Conservation (phyloP, 2,329 filamentous ascomycete genomes). For the Pseudogymnoascus verrucosus region DNA sequence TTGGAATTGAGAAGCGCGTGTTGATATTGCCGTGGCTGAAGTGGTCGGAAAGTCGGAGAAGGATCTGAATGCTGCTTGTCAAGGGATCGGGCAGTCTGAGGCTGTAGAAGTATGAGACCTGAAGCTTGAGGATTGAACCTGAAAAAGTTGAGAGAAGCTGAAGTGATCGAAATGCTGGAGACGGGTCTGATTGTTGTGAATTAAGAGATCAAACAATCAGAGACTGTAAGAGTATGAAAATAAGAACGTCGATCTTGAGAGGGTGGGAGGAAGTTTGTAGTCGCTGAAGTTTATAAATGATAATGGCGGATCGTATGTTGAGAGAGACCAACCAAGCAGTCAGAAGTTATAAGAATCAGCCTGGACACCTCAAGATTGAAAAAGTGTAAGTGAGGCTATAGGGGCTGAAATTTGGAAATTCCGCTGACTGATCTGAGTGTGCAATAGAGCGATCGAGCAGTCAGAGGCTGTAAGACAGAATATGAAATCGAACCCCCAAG, state of each 20-base stretch:
- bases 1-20: background rate
- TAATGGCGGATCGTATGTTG: background rate
- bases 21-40: background rate
- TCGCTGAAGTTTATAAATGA: background rate
- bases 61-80: background rate
- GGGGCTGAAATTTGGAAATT: background rate
- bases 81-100: background rate
- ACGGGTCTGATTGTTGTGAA: background rate
- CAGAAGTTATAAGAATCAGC: background rate
- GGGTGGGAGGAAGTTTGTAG: background rate
- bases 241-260: background rate
- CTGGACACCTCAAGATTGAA: background rate
- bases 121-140: background rate
- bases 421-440: background rate
- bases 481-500: background rate
- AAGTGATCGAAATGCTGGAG: background rate
- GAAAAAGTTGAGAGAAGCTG: background rate
- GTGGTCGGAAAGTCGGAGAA: background rate
- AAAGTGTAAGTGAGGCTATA: background rate
- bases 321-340: background rate
- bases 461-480: background rate
- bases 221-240: background rate
- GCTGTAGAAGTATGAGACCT: background rate
- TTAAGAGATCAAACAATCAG: background rate
- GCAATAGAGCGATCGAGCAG: background rate